These are phyloP conservation scores for Eimeria tenella DNA, from an alignment of 169 alveolate genomes.

Conservation along the genomic window DNA sequence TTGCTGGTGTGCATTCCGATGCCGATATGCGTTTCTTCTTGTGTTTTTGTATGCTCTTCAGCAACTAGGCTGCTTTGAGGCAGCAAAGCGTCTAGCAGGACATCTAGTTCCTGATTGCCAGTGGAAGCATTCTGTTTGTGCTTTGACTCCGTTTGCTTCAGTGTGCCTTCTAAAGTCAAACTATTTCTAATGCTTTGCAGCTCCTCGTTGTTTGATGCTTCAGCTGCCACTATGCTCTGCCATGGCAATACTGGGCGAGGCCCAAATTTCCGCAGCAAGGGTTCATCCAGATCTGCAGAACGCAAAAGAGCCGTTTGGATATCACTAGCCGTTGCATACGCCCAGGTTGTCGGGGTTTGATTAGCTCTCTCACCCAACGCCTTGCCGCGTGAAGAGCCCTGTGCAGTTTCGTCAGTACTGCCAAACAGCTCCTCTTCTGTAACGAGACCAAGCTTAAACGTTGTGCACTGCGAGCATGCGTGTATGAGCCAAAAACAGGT, in stretches of 20 bases:
- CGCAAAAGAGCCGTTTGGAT: background rate
- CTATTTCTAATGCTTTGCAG: background rate
- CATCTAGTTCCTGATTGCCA: background rate
- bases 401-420: no score
- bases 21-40: no score
- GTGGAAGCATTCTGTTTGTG: background rate
- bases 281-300: background rate
- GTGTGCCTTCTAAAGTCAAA: background rate
- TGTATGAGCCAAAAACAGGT: no score
- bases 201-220: background rate
- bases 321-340: no score
- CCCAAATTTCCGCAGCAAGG: background rate
- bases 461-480: no score
- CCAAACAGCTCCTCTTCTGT: slow-evolving; percentile 30
- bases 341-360: no score
- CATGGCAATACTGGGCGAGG: slow-evolving; percentile 15
- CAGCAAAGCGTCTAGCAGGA: slow-evolving; percentile 34
- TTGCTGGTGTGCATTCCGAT: no score
- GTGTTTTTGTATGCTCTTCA: background rate
- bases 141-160: background rate
- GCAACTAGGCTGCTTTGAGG: background rate
- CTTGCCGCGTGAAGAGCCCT: no score
- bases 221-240: background rate
- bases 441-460: background rate
- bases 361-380: no score